A percentile compares a stretch with the other conserved stretches of the same genome.
Conservation (phyloP, 2,329 filamentous ascomycete species). For the Epicoccum nigrum region DNA sequence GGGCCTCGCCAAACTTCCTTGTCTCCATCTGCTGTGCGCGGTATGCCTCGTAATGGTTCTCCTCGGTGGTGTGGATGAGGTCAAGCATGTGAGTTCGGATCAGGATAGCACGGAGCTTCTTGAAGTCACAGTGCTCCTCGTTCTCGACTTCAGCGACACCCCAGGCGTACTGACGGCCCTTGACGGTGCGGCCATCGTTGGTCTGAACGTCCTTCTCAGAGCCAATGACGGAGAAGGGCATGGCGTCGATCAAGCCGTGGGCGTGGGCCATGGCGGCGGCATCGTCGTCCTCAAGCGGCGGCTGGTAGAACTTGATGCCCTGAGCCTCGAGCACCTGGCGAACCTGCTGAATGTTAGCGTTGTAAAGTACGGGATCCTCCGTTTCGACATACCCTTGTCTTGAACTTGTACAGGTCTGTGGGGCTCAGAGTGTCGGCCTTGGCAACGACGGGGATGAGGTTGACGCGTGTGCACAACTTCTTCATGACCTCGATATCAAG, state of each 20-base stretch:
- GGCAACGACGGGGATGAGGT: constrained; percentile 96
- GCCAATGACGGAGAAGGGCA: constrained; percentile 98
- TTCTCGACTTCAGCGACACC: constrained; percentile 99
- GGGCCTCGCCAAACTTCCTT: constrained; percentile 96
- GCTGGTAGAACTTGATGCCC: constrained; percentile 99
- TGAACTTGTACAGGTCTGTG: constrained; percentile 88
- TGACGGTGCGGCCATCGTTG: constrained; percentile 92
- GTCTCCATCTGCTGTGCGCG: constrained; percentile 99
- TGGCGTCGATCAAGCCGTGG: constrained; percentile 90
- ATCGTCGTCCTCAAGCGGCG: constrained; percentile 96
- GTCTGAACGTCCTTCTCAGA: constrained; percentile 99
- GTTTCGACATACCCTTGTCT: constrained; percentile 75
- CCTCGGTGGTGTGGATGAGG: constrained; percentile 98
- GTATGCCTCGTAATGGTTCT: constrained; percentile 99
- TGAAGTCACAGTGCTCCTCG: constrained; percentile 99
- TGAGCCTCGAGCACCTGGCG: constrained; percentile 95
- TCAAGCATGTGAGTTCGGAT: constrained; percentile 99
- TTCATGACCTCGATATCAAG: constrained; percentile 99
- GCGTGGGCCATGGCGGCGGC: constrained; percentile 95
- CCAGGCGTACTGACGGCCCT: constrained; percentile 99
- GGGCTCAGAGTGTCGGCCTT: constrained; percentile 98
- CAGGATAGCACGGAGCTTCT: constrained; percentile 98
- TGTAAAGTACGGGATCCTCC: neutral
- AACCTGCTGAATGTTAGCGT: constrained; percentile 64
- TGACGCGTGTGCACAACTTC: constrained; percentile 95